These are phyloP conservation scores for Kwoniella heveanensis DNA, from an alignment of 768 basidiomycete species.

Conservation along the genomic window DNA sequence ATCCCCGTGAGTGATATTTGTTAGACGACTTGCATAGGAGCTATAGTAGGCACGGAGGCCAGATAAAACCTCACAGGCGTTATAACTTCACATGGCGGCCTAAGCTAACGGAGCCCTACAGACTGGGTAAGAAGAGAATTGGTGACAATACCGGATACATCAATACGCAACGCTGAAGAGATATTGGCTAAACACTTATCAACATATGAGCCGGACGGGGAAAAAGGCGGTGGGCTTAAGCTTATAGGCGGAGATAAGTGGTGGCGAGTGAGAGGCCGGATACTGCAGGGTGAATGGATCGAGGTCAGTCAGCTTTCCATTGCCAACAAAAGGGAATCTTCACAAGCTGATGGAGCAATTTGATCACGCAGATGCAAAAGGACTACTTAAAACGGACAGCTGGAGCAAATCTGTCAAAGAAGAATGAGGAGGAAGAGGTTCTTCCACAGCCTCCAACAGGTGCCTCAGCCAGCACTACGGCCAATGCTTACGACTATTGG, in stretches of 20 bases:
- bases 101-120: too few species aligned
- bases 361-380: slow-evolving; percentile 51
- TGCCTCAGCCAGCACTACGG: not conserved
- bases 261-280: slow-evolving; percentile 55
- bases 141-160: slow-evolving; percentile 46
- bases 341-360: too few species aligned
- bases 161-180: slow-evolving; percentile 44
- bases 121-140: slow-evolving; percentile 52
- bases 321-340: too few species aligned
- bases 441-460: not conserved
- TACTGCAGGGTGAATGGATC: slow-evolving; percentile 56
- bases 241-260: slow-evolving; percentile 54
- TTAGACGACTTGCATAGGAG: too few species aligned
- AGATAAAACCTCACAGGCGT: too few species aligned
- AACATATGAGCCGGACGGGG: slow-evolving; percentile 45
- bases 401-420: not conserved
- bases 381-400: slow-evolving; percentile 47
- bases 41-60: too few species aligned
- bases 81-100: too few species aligned
- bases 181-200: slow-evolving; percentile 50
- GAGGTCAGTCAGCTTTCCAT: slow-evolving; percentile 53
- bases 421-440: not conserved
- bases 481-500: slow-evolving; percentile 12
- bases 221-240: slow-evolving; percentile 38
- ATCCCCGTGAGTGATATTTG: slow-evolving; percentile 45